A percentile compares a stretch with the other conserved stretches of the same genome.
These are phyloP conservation scores for Schizonepeta tenuifolia DNA, from an alignment of 257 asterid species.

Conservation along the genomic window DNA sequence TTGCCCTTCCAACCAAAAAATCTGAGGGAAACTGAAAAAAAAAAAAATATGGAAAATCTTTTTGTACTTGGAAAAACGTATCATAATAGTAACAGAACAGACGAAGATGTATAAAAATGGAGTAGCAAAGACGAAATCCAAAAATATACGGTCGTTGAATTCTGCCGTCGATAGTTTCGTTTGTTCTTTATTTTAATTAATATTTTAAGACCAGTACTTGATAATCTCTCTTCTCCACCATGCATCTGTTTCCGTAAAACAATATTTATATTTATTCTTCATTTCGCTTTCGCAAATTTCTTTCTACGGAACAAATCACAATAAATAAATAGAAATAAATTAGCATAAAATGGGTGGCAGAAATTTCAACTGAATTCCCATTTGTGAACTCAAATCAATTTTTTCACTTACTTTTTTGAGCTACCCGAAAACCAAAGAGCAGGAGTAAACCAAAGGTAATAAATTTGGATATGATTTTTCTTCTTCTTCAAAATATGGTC, in stretches of 20 bases:
- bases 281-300: no score
- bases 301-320: background rate
- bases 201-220: background rate
- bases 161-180: no score
- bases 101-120: no score
- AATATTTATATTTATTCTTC: conserved; percentile 8
- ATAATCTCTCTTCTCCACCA: background rate
- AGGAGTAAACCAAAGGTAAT: background rate
- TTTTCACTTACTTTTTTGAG: background rate
- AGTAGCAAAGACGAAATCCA: no score
- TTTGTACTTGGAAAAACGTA: no score
- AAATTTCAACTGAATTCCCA: background rate
- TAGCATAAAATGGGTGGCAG: background rate
- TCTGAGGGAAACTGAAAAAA: no score
- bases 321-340: background rate
- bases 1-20: no score
- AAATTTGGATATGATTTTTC: background rate
- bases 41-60: no score
- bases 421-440: background rate
- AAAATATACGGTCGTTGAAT: no score
- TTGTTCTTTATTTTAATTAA: no score
- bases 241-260: conserved; percentile 12
- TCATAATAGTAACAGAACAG: no score
- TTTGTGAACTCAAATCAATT: background rate
- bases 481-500: background rate